These are phyloP conservation scores for Dioszegia hungarica DNA, from an alignment of 768 basidiomycete species.

Conservation along the genomic window DNA sequence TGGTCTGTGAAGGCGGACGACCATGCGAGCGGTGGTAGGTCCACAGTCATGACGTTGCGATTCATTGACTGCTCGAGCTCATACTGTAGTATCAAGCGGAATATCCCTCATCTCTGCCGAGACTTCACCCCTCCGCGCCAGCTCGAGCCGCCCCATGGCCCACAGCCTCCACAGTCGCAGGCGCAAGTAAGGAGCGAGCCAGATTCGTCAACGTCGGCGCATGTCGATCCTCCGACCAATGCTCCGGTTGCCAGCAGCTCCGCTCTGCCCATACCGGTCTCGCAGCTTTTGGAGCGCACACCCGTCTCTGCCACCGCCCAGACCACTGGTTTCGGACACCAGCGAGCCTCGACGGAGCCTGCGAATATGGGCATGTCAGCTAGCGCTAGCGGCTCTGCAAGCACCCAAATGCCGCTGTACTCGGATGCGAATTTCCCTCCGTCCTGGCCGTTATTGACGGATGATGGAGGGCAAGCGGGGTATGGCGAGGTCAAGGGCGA, in stretches of 20 bases:
- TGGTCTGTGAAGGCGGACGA: conserved; percentile 49
- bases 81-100: conserved; percentile 74
- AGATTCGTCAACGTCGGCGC: not conserved
- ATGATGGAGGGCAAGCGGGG: conserved; percentile 11
- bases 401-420: conserved; percentile 19
- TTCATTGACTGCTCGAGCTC: not conserved
- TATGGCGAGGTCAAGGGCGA: conserved; percentile 12
- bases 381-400: not conserved
- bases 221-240: too few species aligned
- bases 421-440: conserved; percentile 38
- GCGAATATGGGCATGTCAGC: not conserved
- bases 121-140: conserved; percentile 57
- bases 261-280: too few species aligned
- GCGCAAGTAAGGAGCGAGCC: not conserved
- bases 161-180: not conserved
- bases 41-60: conserved; percentile 6
- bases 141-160: conserved; percentile 10
- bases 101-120: conserved; percentile 90
- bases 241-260: too few species aligned
- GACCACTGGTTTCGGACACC: not conserved
- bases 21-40: conserved; percentile 91
- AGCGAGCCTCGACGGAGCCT: not conserved
- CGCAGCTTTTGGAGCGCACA: not conserved
- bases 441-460: conserved; percentile 40
- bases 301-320: not conserved